Percentiles rank a stretch among this genome's conserved stretches.
These are phyloP conservation scores for Lentinula edodes DNA, from an alignment of 768 basidiomycete species.

Conservation along the genomic window DNA sequence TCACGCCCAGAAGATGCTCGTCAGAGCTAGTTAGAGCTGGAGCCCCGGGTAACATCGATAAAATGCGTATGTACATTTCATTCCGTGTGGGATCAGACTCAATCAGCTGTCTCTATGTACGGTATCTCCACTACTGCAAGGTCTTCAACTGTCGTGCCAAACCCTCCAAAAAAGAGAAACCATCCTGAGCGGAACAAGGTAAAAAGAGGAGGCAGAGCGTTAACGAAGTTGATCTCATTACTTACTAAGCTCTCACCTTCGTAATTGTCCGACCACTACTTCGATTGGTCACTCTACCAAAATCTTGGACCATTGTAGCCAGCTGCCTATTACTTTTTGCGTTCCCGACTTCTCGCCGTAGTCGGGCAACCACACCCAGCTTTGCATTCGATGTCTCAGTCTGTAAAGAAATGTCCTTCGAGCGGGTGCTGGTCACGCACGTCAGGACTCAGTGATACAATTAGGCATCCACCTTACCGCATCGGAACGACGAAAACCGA, in stretches of 20 bases:
- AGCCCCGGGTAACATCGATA: slow-evolving; percentile 3
- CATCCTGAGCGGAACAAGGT: slow-evolving; percentile 36
- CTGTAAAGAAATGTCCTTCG: background rate
- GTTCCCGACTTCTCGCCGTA: slow-evolving; percentile 46
- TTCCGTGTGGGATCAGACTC: background rate
- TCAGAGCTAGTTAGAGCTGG: background rate
- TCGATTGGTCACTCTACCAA: slow-evolving; percentile 62
- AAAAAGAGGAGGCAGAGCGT: background rate
- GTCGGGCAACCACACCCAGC: slow-evolving; percentile 51
- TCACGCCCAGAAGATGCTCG: background rate
- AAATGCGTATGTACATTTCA: background rate
- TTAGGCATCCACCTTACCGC: slow-evolving; percentile 31
- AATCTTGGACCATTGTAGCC: slow-evolving; percentile 63
- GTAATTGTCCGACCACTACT: slow-evolving; percentile 68
- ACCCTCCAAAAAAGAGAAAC: slow-evolving; percentile 62
- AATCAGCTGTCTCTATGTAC: background rate
- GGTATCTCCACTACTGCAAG: slow-evolving; percentile 22
- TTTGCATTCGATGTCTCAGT: slow-evolving; percentile 37
- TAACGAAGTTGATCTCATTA: slow-evolving; percentile 2
- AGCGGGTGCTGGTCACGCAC: background rate
- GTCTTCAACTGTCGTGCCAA: slow-evolving; percentile 47
- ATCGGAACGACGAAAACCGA: slow-evolving; percentile 52
- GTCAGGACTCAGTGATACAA: background rate
- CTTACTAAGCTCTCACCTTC: slow-evolving; percentile 35
- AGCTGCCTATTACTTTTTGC: slow-evolving; percentile 53